Evolutionary conservation across 2,329 filamentous ascomycete genomes (phyloP).

Genomic region (Aspergillus calidoustus): DNA sequence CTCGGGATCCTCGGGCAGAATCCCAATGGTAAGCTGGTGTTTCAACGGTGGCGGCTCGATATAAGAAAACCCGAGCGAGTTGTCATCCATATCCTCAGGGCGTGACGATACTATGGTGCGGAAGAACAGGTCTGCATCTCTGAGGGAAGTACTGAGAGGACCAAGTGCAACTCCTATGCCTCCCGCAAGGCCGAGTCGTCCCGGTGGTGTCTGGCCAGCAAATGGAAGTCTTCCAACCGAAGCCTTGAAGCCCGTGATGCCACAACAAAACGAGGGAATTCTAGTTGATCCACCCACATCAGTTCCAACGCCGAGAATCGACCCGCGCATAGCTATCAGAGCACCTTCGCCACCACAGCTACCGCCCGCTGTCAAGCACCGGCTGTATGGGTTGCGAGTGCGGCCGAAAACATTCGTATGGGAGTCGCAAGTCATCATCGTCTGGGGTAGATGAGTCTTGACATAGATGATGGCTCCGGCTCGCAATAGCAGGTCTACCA

Average conservation of each 20-base stretch:
- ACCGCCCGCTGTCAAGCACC: constrained; percentile 64
- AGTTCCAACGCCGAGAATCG: constrained; percentile 63
- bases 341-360: constrained; percentile 69
- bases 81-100: constrained; percentile 22
- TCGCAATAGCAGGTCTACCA: constrained; percentile 61
- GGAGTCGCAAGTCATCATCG: constrained; percentile 51
- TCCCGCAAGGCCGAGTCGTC: constrained; percentile 20
- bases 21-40: constrained; percentile 22
- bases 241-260: constrained; percentile 54
- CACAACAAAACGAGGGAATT: constrained; percentile 54
- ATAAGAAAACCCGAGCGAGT: constrained; percentile 19
- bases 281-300: constrained; percentile 58
- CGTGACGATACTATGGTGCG: constrained; percentile 9
- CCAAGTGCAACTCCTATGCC: constrained; percentile 28
- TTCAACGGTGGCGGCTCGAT: constrained; percentile 2
- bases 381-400: constrained; percentile 65
- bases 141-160: constrained; percentile 24
- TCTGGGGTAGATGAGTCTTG: constrained; percentile 71
- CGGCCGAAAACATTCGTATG: constrained; percentile 64
- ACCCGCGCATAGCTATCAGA: constrained; percentile 62
- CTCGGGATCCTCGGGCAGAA: constrained; percentile 27
- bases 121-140: constrained; percentile 24
- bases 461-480: constrained; percentile 68
- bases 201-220: constrained; percentile 47
- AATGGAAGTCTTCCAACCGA: constrained; percentile 53